Percentiles rank a stretch among this genome's conserved stretches.
These are phyloP conservation scores for Fusarium sp. DNA, from an alignment of 2,329 filamentous ascomycete genomes.

Conservation along the genomic window DNA sequence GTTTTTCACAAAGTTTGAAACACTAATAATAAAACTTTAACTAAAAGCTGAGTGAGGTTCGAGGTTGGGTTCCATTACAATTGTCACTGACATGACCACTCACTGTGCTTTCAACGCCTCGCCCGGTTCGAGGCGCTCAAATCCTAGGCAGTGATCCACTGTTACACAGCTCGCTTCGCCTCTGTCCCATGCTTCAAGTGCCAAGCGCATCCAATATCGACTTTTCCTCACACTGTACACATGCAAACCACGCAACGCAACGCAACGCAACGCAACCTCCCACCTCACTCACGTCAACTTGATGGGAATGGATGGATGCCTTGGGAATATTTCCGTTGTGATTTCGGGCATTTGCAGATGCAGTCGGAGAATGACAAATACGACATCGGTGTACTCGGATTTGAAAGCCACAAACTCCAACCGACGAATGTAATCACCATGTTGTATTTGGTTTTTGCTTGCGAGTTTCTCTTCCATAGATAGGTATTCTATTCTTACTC, in stretches of 20 bases:
- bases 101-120: slow-evolving; percentile 21
- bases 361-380: slow-evolving; percentile 10
- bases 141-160: slow-evolving; percentile 9
- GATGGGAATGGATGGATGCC: neutral
- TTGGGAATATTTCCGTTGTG: neutral
- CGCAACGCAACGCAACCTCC: neutral
- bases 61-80: neutral
- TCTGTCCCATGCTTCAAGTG: neutral
- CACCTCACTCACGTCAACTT: neutral
- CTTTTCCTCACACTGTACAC: slow-evolving; percentile 21
- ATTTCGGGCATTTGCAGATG: neutral
- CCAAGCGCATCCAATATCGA: neutral
- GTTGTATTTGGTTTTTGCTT: neutral
- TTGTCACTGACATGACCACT: neutral
- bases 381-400: slow-evolving; percentile 11
- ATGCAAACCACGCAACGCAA: neutral
- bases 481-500: neutral
- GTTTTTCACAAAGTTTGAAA: neutral
- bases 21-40: slow-evolving; percentile 3
- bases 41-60: neutral
- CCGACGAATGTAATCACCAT: neutral
- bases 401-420: slow-evolving; percentile 14
- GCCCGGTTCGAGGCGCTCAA: slow-evolving; percentile 2
- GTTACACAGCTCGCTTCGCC: slow-evolving; percentile 19
- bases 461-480: neutral